Evolutionary conservation across 2,329 filamentous ascomycete genomes (phyloP), one percentile per base, ranked within the genome.

Genomic region (Drechmeria coniospora): DNA sequence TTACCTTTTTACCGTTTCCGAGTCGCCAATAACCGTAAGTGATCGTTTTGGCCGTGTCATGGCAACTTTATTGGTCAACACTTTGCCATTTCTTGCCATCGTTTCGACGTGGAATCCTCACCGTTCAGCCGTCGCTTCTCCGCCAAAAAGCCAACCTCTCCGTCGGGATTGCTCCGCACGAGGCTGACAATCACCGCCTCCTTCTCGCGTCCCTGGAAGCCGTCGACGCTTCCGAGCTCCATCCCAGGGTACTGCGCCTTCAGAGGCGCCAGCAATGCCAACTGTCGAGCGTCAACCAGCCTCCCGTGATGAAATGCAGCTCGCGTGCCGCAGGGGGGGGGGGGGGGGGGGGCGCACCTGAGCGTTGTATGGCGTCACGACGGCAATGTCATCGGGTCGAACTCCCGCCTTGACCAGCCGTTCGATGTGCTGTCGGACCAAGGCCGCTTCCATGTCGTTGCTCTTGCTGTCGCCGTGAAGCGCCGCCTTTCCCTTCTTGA

Each of bases 141-240:
- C 10, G 74, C 82, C 21, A 98, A 57, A 46, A 98, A 98, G 8
- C 90, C 90, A 10, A 95, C 86, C 49, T 95, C 84, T 27, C 76
- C 73, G 26, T 84, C 71, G 5, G 72, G 40, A 48, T 98, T 98
- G 53, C 86, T 94, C 39, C 90, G 68, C 31, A 98, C 90, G n/a
- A 95, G 66, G 51, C 79, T 92, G 28, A 98, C 76, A 21, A 98
- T 68, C 11, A 98, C 77, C 3, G 82, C 90, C 52, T 98, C 90
- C 54, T 98, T 98, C 54, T 98, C 90, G 12, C 90, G 73, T 19
- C 90, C 90, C 52, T 98, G 90, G 49, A 98, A 98, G 2, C 87
- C 90, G 51, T 98, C 90, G 2, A 98, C 82, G 43, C 83, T 93
- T 19, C 90, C 90, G n/a, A 98, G 63, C 51, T 98, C 90, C 27